These are phyloP conservation scores for Meira miltonrushii DNA, from an alignment of 1,284 basidiomycete species.

Conservation along the genomic window DNA sequence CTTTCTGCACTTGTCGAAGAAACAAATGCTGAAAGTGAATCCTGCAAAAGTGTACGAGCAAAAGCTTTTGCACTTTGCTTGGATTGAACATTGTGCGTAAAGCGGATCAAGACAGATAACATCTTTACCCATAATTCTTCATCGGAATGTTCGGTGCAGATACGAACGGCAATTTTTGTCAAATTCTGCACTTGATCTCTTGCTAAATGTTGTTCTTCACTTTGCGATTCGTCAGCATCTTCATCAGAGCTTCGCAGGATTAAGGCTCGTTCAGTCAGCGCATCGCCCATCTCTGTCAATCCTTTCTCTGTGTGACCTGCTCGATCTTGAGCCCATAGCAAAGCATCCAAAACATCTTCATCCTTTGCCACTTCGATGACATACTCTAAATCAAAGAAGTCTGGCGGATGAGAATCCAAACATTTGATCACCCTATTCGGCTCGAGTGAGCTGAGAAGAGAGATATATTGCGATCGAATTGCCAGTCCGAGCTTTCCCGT, in stretches of 20 bases:
- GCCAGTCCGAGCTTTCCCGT: too few relatives aligned
- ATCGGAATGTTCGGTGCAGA: constrained; percentile 25
- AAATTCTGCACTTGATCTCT: constrained; percentile 14
- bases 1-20: constrained; percentile 74
- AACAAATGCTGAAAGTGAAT: constrained; percentile 76
- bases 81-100: constrained; percentile 59
- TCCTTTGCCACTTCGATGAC: constrained; percentile 66
- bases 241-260: neutral
- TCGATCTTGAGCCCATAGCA: constrained; percentile 74
- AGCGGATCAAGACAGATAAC: constrained; percentile 71
- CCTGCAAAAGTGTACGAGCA: constrained; percentile 60
- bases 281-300: constrained; percentile 32
- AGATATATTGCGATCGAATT: constrained; percentile 61
- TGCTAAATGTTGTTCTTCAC: constrained; percentile 4
- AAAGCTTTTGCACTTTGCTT: neutral
- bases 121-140: constrained; percentile 88
- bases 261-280: constrained; percentile 55
- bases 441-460: constrained; percentile 68
- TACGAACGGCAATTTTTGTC: constrained; percentile 29
- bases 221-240: neutral
- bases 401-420: constrained; percentile 61
- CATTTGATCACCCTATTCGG: constrained; percentile 65
- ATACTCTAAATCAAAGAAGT: constrained; percentile 62
- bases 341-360: constrained; percentile 66
- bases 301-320: constrained; percentile 62